phyloP scores from a whole-genome alignment of 2,329 filamentous ascomycete genomes.

The Pyrenochaeta sp. region DNA sequence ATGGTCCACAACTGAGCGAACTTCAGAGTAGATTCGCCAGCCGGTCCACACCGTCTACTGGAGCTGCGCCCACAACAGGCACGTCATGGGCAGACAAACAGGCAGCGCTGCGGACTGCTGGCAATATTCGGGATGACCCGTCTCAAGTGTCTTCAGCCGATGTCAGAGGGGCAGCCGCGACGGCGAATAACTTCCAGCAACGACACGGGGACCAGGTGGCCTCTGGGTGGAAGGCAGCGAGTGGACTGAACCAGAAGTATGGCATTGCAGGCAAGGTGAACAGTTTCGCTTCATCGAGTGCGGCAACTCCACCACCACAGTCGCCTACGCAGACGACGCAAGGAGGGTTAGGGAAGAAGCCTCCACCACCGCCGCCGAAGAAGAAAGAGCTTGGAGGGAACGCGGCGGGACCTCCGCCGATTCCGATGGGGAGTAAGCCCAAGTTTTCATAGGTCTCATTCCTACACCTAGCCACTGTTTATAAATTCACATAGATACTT shows the following conservation, averaged over 20 bases:
- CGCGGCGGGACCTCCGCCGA: constrained; percentile 58
- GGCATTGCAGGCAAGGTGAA: constrained; percentile 61
- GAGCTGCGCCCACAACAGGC: constrained; percentile 53
- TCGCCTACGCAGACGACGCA: constrained; percentile 32
- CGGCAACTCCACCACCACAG: constrained; percentile 31
- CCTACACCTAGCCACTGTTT: no score
- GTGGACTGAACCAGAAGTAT: constrained; percentile 68
- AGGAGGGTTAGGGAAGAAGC: constrained; percentile 57
- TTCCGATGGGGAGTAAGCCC: constrained; percentile 66
- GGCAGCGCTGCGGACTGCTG: constrained; percentile 67
- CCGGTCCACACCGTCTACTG: constrained; percentile 44
- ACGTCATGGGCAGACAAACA: constrained; percentile 70
- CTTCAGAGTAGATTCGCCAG: constrained; percentile 71
- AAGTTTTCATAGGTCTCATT: constrained; percentile 38
- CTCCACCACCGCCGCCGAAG: constrained; percentile 66
- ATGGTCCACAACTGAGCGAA: constrained; percentile 64
- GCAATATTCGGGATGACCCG: constrained; percentile 66
- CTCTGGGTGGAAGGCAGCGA: constrained; percentile 65
- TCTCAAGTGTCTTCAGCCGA: constrained; percentile 68
- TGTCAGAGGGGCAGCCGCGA: constrained; percentile 64
- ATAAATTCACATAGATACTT: no score
- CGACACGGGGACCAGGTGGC: constrained; percentile 73
- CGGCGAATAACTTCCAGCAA: constrained; percentile 73
- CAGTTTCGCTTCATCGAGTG: constrained; percentile 41
- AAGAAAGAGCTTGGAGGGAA: constrained; percentile 57